Percentiles rank a stretch among this genome's conserved stretches.
phyloP scores from a whole-genome alignment of 2,329 filamentous ascomycete species.

The Alternaria postmessia region DNA sequence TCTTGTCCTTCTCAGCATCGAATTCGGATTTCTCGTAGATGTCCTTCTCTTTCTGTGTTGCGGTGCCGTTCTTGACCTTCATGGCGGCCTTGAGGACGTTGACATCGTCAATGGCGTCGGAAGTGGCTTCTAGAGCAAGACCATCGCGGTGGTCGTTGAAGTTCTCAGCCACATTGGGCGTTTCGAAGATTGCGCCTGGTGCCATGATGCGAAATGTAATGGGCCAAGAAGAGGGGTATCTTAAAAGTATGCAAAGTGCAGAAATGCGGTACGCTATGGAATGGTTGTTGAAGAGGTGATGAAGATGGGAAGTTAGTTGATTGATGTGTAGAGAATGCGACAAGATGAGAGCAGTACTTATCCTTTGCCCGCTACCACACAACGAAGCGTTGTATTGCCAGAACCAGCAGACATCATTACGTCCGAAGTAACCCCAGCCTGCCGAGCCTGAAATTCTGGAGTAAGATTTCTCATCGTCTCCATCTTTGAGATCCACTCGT shows the following conservation, averaged over 20 bases:
- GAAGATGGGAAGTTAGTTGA: constrained; percentile 12
- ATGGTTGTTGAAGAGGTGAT: constrained; percentile 4
- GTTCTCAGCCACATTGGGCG: constrained; percentile 53
- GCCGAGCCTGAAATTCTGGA: constrained; percentile 31
- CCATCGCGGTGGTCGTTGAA: constrained; percentile 63
- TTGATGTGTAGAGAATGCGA: constrained; percentile 2
- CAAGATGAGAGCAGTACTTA: constrained; percentile 32
- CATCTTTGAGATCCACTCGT: constrained; percentile 29
- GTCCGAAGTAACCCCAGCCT: constrained; percentile 34
- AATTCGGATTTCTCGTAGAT: constrained; percentile 70
- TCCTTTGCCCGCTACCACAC: constrained; percentile 20
- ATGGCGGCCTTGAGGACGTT: constrained; percentile 66
- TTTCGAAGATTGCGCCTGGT: constrained; percentile 55
- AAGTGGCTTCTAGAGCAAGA: constrained; percentile 65
- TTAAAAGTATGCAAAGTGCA: constrained; percentile 11
- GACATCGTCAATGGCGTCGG: constrained; percentile 67
- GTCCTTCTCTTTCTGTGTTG: constrained; percentile 56
- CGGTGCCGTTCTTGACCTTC: constrained; percentile 58
- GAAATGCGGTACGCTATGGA: constrained; percentile 1
- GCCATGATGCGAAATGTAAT: constrained; percentile 50
- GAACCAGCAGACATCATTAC: constrained; percentile 9
- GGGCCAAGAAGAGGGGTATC: constrained; percentile 26
- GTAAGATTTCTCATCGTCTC: constrained; percentile 28
- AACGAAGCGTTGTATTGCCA: constrained; percentile 16
- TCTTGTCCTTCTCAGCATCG: constrained; percentile 79